Evolutionary conservation across 2,329 filamentous ascomycete species (phyloP).

Genomic region (Talaromyces piceae): DNA sequence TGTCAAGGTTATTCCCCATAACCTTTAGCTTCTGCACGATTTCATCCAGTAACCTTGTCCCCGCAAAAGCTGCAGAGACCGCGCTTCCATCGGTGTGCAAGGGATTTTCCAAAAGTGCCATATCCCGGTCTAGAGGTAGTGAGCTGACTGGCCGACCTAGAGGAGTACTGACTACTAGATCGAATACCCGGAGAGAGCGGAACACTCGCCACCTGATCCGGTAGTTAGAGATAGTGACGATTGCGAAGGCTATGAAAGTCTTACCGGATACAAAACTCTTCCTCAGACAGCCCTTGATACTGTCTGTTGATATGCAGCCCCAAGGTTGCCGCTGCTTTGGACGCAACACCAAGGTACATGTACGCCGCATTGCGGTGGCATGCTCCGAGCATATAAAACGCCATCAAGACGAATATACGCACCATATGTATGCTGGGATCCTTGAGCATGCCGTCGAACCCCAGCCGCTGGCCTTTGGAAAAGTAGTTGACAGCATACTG

Average conservation of each 20-base stretch:
- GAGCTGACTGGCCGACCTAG: conserved; percentile 39
- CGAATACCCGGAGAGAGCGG: conserved; percentile 43
- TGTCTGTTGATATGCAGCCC: conserved; percentile 43
- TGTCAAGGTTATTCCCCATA: conserved; percentile 2
- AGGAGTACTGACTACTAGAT: conserved; percentile 43
- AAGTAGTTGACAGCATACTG: conserved; percentile 38
- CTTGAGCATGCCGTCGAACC: conserved; percentile 46
- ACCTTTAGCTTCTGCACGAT: conserved; percentile 7
- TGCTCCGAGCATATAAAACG: conserved; percentile 53
- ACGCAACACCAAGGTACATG: conserved; percentile 56
- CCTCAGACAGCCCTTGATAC: neutral
- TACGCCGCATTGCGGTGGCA: conserved; percentile 55
- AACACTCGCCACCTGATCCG: conserved; percentile 34
- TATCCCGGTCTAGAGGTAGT: conserved; percentile 15
- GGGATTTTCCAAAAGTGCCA: neutral
- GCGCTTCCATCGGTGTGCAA: neutral
- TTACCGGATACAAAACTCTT: conserved; percentile 4
- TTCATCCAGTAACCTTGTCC: conserved; percentile 5
- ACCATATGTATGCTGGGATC: conserved; percentile 49
- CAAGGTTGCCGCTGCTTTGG: conserved; percentile 50
- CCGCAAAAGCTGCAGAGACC: conserved; percentile 7
- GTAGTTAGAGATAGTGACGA: neutral
- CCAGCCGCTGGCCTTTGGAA: conserved; percentile 40
- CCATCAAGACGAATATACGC: conserved; percentile 48
- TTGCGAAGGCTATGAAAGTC: neutral